Evolutionary conservation across 2,329 filamentous ascomycete genomes (phyloP), one percentile per base, ranked within the genome.

Genomic region (Colletotrichum simmondsii): DNA sequence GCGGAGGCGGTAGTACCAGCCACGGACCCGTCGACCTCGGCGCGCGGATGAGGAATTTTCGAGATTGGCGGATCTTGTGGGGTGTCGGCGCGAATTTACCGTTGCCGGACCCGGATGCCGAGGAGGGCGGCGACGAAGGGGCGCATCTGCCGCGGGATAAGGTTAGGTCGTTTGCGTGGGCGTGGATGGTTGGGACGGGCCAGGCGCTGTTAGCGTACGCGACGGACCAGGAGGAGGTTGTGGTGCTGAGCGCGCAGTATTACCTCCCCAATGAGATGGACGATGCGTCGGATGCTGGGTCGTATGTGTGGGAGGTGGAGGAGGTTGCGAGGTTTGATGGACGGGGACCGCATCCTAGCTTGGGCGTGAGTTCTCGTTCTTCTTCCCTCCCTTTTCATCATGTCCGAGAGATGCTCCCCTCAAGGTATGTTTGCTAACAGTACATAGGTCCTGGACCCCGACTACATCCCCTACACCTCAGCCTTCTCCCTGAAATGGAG

Each of bases 21-120:
- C 37, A 42, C n/a, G 77, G 69, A 7, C 72, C 74, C 57, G 77
- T 77, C 78, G 5, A 80, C 22, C 54, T 73, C 42, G 68, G 80
- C 4, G 78, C 80, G 62, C 80, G 83, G 10, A 80, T 80, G 11
- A 81, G 84, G 19, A 80, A 83, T 11, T 85, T 87, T 75, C 84
- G 85, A 32, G 83, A 83, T 19, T 91, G 89, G 89, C 82, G 85
- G 68, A 83, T 88, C 1, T 82, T 90, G 1, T 91, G 89, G 89
- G 87, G 87, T 0, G 79, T 91, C 3, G 89, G 89, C 7, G 87
- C 86, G 53, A 84, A 84, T 3, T 72, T 90, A 32, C 83, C 87
- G 7, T 78, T 90, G 8, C 88, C 88, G 0, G 83, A 85, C 32
- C 79, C 81, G 37, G 81, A 77, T 74, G 79, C 68, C 67, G 79